A percentile compares a stretch with the other conserved stretches of the same genome.
Conservation (phyloP, 148 eudicot species). For the Polygonum maritimum region DNA sequence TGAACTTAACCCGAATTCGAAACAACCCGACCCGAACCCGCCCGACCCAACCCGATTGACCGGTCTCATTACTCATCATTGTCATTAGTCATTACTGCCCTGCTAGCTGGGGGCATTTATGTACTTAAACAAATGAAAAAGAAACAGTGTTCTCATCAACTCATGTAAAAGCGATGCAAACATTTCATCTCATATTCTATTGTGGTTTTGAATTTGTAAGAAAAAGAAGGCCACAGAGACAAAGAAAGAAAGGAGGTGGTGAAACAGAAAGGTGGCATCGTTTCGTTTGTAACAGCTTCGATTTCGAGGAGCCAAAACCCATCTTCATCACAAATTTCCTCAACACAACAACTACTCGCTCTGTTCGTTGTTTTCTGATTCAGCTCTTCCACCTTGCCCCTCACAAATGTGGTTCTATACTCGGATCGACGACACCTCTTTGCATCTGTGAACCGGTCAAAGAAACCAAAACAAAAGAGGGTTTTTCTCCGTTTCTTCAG, state of each 20-base stretch:
- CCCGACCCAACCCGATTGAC: too few relatives aligned
- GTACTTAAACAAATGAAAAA: neutral
- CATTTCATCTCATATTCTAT: neutral
- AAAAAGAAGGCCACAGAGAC: neutral
- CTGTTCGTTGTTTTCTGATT: neutral
- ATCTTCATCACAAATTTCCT: neutral
- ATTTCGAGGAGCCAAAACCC: neutral
- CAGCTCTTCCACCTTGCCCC: neutral
- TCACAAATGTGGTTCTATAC: neutral
- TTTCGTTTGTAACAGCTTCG: slow-evolving; percentile 1
- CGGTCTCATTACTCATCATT: too few relatives aligned
- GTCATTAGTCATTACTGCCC: too few relatives aligned
- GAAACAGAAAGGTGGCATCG: neutral
- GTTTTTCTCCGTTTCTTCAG: neutral
- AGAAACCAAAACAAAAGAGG: neutral
- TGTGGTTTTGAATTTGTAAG: neutral
- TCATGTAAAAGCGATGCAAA: neutral
- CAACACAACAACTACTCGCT: neutral
- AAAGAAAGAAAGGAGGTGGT: neutral
- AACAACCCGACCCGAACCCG: too few relatives aligned
- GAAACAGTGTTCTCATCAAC: neutral
- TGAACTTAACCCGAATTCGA: too few relatives aligned
- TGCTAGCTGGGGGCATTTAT: neutral
- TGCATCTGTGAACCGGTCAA: neutral
- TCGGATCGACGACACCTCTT: neutral